A percentile compares a stretch with the other conserved stretches of the same genome.
phyloP scores from a whole-genome alignment of 2,329 filamentous ascomycete genomes.

The Tolypocladium sp. region DNA sequence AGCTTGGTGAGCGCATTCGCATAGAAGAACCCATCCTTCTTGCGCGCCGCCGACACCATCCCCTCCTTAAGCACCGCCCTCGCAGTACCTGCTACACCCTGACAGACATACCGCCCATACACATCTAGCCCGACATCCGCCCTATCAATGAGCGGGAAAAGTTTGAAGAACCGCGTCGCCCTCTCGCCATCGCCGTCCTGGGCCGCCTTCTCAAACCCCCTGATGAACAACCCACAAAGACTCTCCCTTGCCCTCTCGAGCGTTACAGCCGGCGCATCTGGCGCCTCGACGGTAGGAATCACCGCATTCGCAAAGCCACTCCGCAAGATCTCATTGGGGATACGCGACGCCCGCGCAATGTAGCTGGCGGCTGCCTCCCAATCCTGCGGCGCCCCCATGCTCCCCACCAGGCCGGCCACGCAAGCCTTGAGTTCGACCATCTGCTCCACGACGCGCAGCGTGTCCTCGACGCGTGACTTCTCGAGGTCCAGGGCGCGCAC shows the following conservation, averaged over 20 bases:
- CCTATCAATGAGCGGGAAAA: slow-evolving; percentile 88
- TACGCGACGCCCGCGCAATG: too few relatives aligned
- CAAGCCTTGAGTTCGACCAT: too few relatives aligned
- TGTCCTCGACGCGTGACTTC: too few relatives aligned
- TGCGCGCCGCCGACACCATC: slow-evolving; percentile 42
- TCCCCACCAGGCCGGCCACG: too few relatives aligned
- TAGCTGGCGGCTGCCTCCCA: too few relatives aligned
- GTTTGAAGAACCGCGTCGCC: slow-evolving; percentile 94
- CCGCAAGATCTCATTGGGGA: too few relatives aligned
- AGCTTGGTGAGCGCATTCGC: slow-evolving; percentile 82
- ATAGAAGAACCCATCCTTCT: slow-evolving; percentile 83
- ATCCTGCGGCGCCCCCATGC: too few relatives aligned
- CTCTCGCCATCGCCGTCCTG: slow-evolving; percentile 75
- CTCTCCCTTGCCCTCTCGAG: slow-evolving; percentile 81
- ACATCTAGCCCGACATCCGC: slow-evolving; percentile 86
- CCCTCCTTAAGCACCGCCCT: slow-evolving; percentile 60
- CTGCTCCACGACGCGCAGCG: too few relatives aligned
- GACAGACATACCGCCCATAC: slow-evolving; percentile 91
- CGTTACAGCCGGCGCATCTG: slow-evolving; percentile 80
- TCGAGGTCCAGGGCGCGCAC: too few relatives aligned
- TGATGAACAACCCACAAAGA: slow-evolving; percentile 79
- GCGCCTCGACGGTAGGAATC: slow-evolving; percentile 80
- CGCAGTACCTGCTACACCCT: slow-evolving; percentile 80
- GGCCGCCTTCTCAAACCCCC: slow-evolving; percentile 91
- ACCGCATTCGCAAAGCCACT: too few relatives aligned